Conservation (phyloP, 768 basidiomycete species). For the Exidia glandulosa region DNA sequence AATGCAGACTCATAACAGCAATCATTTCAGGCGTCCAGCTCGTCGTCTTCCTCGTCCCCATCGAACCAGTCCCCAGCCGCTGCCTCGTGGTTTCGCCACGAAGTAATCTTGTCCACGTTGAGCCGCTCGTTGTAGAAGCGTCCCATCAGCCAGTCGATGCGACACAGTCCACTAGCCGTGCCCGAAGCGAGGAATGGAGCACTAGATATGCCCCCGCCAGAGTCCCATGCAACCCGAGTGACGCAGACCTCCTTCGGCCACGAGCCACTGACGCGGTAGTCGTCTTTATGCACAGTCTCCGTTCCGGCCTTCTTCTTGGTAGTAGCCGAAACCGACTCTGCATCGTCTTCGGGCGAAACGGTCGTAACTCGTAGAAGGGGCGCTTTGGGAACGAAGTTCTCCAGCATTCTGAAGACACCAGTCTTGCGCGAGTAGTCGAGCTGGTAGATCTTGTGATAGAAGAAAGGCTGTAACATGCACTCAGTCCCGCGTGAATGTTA, state of each 20-base stretch:
- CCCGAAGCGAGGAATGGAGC: conserved; percentile 61
- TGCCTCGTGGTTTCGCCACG: too few relatives aligned
- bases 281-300: conserved; percentile 3
- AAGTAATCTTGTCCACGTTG: too few relatives aligned
- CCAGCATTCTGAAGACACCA: conserved; percentile 78
- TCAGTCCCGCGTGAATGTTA: background rate
- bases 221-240: conserved; percentile 75
- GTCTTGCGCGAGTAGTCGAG: conserved; percentile 76
- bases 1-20: too few relatives aligned
- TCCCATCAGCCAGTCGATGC: conserved; percentile 75
- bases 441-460: conserved; percentile 71
- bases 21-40: too few relatives aligned
- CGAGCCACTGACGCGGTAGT: conserved; percentile 41
- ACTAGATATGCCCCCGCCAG: conserved; percentile 50
- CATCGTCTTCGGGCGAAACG: background rate
- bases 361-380: background rate
- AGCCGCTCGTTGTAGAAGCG: conserved; percentile 51
- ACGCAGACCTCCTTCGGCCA: conserved; percentile 76
- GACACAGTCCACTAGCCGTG: conserved; percentile 74
- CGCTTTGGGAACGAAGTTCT: conserved; percentile 68
- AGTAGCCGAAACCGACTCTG: background rate
- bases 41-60: too few relatives aligned
- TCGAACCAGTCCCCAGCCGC: too few relatives aligned
- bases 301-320: background rate
- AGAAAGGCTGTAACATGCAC: conserved; percentile 45